Conservation (phyloP, 2,329 filamentous ascomycete genomes). For the Rugonectria rugulosa region DNA sequence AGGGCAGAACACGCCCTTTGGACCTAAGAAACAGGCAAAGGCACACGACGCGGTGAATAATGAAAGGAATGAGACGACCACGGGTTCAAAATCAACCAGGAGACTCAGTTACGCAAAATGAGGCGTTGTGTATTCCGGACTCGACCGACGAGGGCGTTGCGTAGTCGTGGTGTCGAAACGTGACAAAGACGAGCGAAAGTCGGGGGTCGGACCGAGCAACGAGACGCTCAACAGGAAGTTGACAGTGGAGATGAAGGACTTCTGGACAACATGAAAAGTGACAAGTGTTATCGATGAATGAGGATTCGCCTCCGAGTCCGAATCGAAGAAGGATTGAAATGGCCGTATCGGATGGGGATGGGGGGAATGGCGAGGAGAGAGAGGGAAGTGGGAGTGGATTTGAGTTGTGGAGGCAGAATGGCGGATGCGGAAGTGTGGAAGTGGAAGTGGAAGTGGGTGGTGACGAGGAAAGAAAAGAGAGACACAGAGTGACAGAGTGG, state of each 20-base stretch:
- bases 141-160: slow-evolving; percentile 12
- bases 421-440: slow-evolving; percentile 23
- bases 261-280: background rate
- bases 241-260: too few species aligned
- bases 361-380: slow-evolving; percentile 1
- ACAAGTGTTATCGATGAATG: background rate
- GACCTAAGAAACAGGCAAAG: slow-evolving; percentile 1
- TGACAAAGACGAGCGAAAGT: slow-evolving; percentile 11
- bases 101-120: slow-evolving; percentile 3
- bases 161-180: slow-evolving; percentile 12
- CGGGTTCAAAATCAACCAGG: background rate
- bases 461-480: slow-evolving; percentile 1
- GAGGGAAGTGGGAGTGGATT: slow-evolving; percentile 14
- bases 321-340: slow-evolving; percentile 7
- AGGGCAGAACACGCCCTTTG: slow-evolving; percentile 1
- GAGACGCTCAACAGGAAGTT: background rate
- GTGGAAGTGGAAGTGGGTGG: slow-evolving; percentile 16
- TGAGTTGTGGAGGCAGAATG: slow-evolving; percentile 23
- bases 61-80: slow-evolving; percentile 4
- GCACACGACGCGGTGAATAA: slow-evolving; percentile 9
- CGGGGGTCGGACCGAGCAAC: slow-evolving; percentile 19
- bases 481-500: background rate
- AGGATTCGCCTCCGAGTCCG: slow-evolving; percentile 5
- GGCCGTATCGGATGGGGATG: slow-evolving; percentile 9
- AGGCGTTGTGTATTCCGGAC: background rate